A percentile compares a stretch with the other conserved stretches of the same genome.
Conservation (phyloP, 805 yeast species). For the Candida silvicultrix region DNA sequence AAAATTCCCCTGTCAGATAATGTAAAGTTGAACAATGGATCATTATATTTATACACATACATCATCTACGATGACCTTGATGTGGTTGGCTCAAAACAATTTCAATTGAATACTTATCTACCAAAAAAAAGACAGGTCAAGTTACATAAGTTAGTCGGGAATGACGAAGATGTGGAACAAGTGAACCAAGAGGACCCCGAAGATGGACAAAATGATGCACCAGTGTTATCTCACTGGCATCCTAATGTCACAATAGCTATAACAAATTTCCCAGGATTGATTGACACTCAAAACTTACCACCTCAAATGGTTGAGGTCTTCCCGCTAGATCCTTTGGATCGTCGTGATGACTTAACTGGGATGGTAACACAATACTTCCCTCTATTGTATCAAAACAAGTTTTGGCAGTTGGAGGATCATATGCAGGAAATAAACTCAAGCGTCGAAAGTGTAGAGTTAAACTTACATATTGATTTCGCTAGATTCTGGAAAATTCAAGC, state of each 20-base stretch:
- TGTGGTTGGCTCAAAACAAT: slow-evolving; percentile 15
- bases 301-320: slow-evolving; percentile 19
- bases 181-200: slow-evolving; percentile 1
- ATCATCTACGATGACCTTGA: slow-evolving; percentile 14
- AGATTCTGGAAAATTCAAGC: slow-evolving; percentile 27
- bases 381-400: slow-evolving; percentile 28
- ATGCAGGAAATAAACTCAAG: slow-evolving; percentile 26
- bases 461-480: slow-evolving; percentile 23
- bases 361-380: slow-evolving; percentile 30
- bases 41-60: slow-evolving; percentile 27
- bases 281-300: slow-evolving; percentile 17
- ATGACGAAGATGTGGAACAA: slow-evolving; percentile 6
- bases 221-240: slow-evolving; percentile 28
- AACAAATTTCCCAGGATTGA: slow-evolving; percentile 15
- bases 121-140: slow-evolving; percentile 23
- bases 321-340: slow-evolving; percentile 21
- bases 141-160: slow-evolving; percentile 25
- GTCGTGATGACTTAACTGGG: slow-evolving; percentile 26
- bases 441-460: slow-evolving; percentile 17
- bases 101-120: slow-evolving; percentile 23
- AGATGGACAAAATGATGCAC: slow-evolving; percentile 8
- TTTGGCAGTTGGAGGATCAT: slow-evolving; percentile 33
- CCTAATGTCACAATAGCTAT: slow-evolving; percentile 29
- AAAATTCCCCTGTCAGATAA: slow-evolving; percentile 11
- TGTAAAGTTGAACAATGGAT: slow-evolving; percentile 23